phyloP scores from a whole-genome alignment of 208 protist species.

The Naegleria gruberi region DNA sequence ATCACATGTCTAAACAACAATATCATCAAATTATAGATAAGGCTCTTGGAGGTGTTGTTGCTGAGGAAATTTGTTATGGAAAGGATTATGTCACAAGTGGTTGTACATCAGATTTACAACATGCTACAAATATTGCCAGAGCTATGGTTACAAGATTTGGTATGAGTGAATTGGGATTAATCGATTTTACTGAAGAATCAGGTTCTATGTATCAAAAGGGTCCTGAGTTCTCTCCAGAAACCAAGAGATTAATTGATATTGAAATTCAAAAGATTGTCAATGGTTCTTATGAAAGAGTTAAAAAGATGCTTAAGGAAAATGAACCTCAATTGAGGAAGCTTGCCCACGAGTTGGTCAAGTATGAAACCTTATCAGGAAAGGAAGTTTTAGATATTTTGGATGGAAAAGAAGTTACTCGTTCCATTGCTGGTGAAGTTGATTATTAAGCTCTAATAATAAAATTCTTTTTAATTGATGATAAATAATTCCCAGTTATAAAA shows the following conservation, averaged over 20 bases:
- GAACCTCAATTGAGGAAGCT: neutral
- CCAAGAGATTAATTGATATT: neutral
- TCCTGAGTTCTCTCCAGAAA: neutral
- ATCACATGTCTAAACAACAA: neutral
- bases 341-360: neutral
- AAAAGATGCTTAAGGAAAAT: neutral
- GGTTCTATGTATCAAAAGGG: neutral
- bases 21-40: neutral
- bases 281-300: neutral
- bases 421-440: neutral
- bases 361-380: neutral
- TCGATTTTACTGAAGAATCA: neutral
- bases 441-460: neutral
- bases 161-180: neutral
- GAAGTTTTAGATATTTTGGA: neutral
- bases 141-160: slow-evolving; percentile 1
- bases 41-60: neutral
- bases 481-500: no score
- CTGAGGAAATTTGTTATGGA: slow-evolving; percentile 21
- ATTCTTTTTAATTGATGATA: no score
- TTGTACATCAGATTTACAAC: neutral
- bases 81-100: slow-evolving; percentile 6
- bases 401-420: neutral
- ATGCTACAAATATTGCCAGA: neutral
- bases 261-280: neutral